Base-by-base conservation (phyloP, 2,329 filamentous ascomycete species). In the Monilinia laxa region DNA sequence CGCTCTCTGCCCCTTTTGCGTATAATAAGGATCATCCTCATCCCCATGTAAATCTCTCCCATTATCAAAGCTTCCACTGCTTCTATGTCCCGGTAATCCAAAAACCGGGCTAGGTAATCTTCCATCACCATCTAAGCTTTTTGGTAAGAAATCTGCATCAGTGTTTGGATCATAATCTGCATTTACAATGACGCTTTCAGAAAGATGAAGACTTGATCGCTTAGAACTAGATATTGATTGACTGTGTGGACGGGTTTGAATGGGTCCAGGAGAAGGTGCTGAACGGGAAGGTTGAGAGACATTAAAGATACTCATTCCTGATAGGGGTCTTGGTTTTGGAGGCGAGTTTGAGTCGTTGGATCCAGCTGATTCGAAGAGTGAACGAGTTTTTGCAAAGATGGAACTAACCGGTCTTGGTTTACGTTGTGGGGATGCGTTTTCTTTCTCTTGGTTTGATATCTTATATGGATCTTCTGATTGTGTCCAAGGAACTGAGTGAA, bases 371-470 rank as follows among this genome's bases (percentile, higher is more conserved):
- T 75, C 72, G 25, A 75, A 75, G 1, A 75, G 65, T 10, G 70
- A 73, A 31, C 73, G 72, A 1, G 73, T 74, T 64, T 70, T 73
- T 20, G 71, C 69, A 57, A 74, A 74, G 49, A 74, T 68, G 23
- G 62, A 69, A 25, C 58, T 70, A 18, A 62, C 56, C n/a, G 69
- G 67, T 35, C 65, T 57, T 49, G 47, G 10, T 23, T 62, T 66
- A 31, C 56, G 55, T 52, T 59, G 49, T 45, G 56, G 49, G 7
- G 23, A 42, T n/a, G 35, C 4, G 18, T 16, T 53, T 31, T 63
- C 49, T 23, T 64, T 56, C 47, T 59, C 54, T 49, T 60, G 53
- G 12, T 38, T 42, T 25, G 49, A 3, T 4, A 49, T 11, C 55
- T 51, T 51, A 12, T 56, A 14, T 14, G 28, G 35, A 6, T 53